Conservation (phyloP, 2,329 filamentous ascomycete species). For the Claviceps maximensis region DNA sequence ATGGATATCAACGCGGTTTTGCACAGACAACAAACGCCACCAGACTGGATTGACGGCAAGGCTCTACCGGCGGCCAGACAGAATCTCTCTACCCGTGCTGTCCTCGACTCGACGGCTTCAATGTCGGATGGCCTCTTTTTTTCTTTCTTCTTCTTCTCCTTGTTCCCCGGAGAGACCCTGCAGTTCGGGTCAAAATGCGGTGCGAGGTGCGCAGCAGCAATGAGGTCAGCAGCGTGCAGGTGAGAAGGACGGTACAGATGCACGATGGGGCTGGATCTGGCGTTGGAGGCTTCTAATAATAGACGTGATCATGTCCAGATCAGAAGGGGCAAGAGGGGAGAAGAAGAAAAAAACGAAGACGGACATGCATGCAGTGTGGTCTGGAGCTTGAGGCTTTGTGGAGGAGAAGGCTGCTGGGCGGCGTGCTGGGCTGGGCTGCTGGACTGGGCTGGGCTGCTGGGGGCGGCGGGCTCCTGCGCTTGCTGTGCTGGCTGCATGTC, state of each 20-base stretch:
- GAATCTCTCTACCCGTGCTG: too few species aligned
- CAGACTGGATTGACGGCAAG: neutral
- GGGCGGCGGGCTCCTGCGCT: too few species aligned
- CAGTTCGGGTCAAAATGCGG: neutral
- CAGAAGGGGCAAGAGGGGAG: conserved; percentile 10
- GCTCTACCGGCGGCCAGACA: too few species aligned
- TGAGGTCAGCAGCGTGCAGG: neutral
- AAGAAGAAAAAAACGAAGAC: conserved; percentile 9
- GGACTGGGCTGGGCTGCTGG: too few species aligned
- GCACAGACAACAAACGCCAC: neutral
- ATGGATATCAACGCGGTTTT: neutral
- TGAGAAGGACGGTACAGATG: conserved; percentile 1
- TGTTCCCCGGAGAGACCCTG: neutral
- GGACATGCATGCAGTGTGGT: neutral
- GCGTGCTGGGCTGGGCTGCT: too few species aligned
- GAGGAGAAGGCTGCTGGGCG: neutral
- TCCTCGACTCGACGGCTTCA: neutral
- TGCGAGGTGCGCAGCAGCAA: neutral
- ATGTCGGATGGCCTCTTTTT: neutral
- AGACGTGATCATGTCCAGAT: conserved; percentile 30
- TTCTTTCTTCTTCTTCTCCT: neutral
- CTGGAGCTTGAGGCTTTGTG: neutral
- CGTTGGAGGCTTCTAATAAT: conserved; percentile 39
- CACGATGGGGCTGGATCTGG: conserved; percentile 35
- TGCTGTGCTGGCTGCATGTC: too few species aligned